phyloP scores from a whole-genome alignment of 345 rosid genomes.

The Schrenkiella parvula region DNA sequence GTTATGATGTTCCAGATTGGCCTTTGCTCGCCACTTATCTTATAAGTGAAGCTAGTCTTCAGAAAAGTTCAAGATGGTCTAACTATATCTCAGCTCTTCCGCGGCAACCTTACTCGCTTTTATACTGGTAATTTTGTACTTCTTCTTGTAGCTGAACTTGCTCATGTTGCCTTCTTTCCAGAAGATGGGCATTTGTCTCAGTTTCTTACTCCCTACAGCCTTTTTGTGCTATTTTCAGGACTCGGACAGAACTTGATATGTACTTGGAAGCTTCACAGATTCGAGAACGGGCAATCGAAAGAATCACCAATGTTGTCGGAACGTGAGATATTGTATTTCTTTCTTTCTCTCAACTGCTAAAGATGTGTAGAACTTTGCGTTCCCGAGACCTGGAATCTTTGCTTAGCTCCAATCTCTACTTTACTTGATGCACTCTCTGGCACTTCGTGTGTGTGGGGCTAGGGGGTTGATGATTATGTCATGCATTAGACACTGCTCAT shows the following conservation, averaged over 20 bases:
- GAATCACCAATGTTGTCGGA: constrained; percentile 80
- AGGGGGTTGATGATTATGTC: neutral
- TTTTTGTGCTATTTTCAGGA: constrained; percentile 60
- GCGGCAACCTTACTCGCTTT: constrained; percentile 83
- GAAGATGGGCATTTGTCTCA: constrained; percentile 51
- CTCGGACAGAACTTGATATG: constrained; percentile 87
- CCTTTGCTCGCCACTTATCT: constrained; percentile 82
- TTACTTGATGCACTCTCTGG: neutral
- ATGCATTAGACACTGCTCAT: neutral
- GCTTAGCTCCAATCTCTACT: neutral
- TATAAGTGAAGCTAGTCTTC: constrained; percentile 85
- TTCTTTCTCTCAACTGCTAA: constrained; percentile 1
- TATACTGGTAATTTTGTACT: constrained; percentile 59
- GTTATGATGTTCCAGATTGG: constrained; percentile 89
- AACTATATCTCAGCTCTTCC: constrained; percentile 90
- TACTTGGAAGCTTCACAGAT: constrained; percentile 95
- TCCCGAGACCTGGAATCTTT: neutral
- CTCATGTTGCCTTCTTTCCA: neutral
- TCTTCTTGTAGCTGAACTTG: neutral
- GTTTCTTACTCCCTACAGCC: constrained; percentile 44
- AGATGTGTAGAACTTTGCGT: constrained; percentile 11
- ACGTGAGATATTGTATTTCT: constrained; percentile 49
- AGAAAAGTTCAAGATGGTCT: constrained; percentile 73
- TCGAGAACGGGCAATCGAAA: constrained; percentile 85
- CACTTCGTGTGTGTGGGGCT: neutral